A percentile compares a stretch with the other conserved stretches of the same genome.
These are phyloP conservation scores for Candida lessepsii DNA, from an alignment of 805 yeast genomes.

Conservation along the genomic window DNA sequence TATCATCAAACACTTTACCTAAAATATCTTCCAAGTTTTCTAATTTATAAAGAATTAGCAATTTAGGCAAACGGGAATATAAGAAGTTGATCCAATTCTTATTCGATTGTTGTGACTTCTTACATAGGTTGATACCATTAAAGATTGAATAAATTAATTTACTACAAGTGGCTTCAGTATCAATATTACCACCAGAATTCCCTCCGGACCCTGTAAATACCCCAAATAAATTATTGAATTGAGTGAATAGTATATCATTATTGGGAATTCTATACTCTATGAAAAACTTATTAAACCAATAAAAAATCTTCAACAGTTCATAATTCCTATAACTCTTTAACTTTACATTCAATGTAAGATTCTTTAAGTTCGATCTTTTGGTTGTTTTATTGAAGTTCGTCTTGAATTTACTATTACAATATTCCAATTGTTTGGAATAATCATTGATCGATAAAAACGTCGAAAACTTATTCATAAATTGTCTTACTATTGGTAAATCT, in stretches of 20 bases:
- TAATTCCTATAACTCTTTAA: slow-evolving; percentile 13
- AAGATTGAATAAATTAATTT: slow-evolving; percentile 12
- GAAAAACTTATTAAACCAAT: slow-evolving; percentile 14
- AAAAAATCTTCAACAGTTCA: slow-evolving; percentile 16
- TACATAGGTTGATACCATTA: slow-evolving; percentile 11
- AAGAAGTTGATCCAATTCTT: slow-evolving; percentile 39
- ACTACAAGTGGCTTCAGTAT: slow-evolving; percentile 10
- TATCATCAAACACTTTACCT: slow-evolving; percentile 10
- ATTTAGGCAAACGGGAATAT: slow-evolving; percentile 26
- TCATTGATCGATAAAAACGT: slow-evolving; percentile 10
- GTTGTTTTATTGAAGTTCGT: background rate
- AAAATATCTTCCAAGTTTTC: slow-evolving; percentile 17
- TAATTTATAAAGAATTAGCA: slow-evolving; percentile 21
- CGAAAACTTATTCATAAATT: slow-evolving; percentile 10
- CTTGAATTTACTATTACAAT: slow-evolving; percentile 13
- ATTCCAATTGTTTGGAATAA: slow-evolving; percentile 15
- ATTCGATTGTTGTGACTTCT: slow-evolving; percentile 19
- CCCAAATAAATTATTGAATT: slow-evolving; percentile 8
- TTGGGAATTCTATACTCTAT: slow-evolving; percentile 9
- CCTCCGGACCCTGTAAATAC: background rate
- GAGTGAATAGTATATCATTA: slow-evolving; percentile 10
- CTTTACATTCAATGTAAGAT: slow-evolving; percentile 12
- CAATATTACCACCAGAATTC: background rate
- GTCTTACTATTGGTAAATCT: slow-evolving; percentile 9
- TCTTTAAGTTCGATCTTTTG: slow-evolving; percentile 12